Evolutionary conservation across 305 asterid species (phyloP).

Genomic region (Fraxinus baroniana): DNA sequence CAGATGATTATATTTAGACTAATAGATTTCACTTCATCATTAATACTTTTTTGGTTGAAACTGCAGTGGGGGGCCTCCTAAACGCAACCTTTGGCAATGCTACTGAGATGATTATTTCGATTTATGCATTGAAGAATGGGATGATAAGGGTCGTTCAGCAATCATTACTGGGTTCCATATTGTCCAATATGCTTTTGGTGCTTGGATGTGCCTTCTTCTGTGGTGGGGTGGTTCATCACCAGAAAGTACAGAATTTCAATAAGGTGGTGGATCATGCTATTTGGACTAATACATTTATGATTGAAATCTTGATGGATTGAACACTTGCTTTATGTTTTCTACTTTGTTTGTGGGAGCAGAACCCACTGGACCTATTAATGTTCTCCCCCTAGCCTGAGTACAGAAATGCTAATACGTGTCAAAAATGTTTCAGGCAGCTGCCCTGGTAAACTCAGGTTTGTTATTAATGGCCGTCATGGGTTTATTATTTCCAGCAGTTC

Average conservation of each 20-base stretch:
- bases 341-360: not conserved
- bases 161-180: slow-evolving; percentile 88
- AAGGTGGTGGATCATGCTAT: slow-evolving; percentile 52
- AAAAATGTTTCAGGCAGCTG: slow-evolving; percentile 66
- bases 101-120: slow-evolving; percentile 93
- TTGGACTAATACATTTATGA: not conserved
- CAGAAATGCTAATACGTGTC: slow-evolving; percentile 30
- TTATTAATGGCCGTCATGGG: slow-evolving; percentile 99
- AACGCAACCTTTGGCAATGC: slow-evolving; percentile 98
- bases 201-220: slow-evolving; percentile 98
- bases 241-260: slow-evolving; percentile 76
- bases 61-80: slow-evolving; percentile 94
- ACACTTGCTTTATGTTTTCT: not conserved
- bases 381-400: slow-evolving; percentile 1
- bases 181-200: slow-evolving; percentile 95
- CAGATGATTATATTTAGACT: not conserved
- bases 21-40: not conserved
- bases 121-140: slow-evolving; percentile 84
- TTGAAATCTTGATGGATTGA: not conserved
- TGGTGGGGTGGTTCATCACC: slow-evolving; percentile 79
- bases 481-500: slow-evolving; percentile 86
- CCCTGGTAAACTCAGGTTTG: slow-evolving; percentile 86
- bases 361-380: not conserved
- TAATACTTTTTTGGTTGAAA: slow-evolving; percentile 22
- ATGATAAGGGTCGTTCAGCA: slow-evolving; percentile 95